phyloP scores from a whole-genome alignment of 768 basidiomycete genomes.

The Xerocomellus dryophilus region DNA sequence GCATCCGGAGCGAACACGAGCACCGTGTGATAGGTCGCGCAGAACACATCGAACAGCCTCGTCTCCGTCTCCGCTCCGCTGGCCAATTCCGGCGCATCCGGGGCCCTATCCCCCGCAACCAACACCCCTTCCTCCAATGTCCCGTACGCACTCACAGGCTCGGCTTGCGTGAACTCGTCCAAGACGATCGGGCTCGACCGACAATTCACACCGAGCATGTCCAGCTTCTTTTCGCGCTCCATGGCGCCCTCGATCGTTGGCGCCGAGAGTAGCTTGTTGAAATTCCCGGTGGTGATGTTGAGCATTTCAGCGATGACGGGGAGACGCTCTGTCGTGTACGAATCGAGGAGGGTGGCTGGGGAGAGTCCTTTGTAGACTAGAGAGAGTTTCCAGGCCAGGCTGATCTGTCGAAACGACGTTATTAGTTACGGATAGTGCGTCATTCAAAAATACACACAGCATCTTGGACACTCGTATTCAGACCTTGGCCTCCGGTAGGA shows the following conservation, averaged over 20 bases:
- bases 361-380: constrained; percentile 40
- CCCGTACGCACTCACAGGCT: constrained; percentile 12
- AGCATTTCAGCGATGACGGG: constrained; percentile 48
- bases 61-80: constrained; percentile 8
- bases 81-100: constrained; percentile 38
- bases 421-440: background rate
- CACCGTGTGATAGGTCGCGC: constrained; percentile 25
- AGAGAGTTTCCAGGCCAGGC: constrained; percentile 46
- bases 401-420: constrained; percentile 28
- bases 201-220: constrained; percentile 36
- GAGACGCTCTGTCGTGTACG: constrained; percentile 44
- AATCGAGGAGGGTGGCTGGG: constrained; percentile 35
- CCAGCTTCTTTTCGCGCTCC: constrained; percentile 4
- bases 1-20: constrained; percentile 26
- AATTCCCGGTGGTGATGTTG: constrained; percentile 33
- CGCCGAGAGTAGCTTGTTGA: background rate
- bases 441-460: constrained; percentile 29
- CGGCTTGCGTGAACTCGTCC: constrained; percentile 32
- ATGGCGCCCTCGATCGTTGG: background rate
- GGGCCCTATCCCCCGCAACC: constrained; percentile 44
- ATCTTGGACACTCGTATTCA: constrained; percentile 39
- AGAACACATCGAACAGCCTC: constrained; percentile 26
- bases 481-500: constrained; percentile 31
- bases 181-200: constrained; percentile 35
- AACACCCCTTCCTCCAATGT: constrained; percentile 25